Conservation (phyloP, 202 grass and related monocot species). For the Tripidium arundinaceum region DNA sequence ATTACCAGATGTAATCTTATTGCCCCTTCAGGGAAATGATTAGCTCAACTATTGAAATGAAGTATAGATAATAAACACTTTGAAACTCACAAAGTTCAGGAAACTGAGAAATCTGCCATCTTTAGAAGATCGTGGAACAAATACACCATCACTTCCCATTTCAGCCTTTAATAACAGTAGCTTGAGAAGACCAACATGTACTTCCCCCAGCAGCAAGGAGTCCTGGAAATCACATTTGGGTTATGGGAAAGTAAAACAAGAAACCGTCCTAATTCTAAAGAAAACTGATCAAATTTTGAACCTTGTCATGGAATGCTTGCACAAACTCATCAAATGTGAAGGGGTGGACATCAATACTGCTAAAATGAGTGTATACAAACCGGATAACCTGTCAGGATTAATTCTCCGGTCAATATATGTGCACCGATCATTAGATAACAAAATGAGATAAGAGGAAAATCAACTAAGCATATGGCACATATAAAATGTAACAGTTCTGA, state of each 20-base stretch:
- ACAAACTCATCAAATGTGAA: constrained; percentile 95
- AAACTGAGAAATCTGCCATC: constrained; percentile 76
- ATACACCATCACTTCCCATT: constrained; percentile 37
- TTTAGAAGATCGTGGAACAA: constrained; percentile 70
- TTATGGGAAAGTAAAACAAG: constrained; percentile 10
- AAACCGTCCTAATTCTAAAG: constrained; percentile 3
- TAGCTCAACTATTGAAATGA: constrained; percentile 18
- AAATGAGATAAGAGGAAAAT: constrained; percentile 5
- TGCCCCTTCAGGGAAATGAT: constrained; percentile 21
- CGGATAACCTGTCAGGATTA: constrained; percentile 58
- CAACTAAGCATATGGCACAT: neutral
- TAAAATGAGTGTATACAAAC: constrained; percentile 67
- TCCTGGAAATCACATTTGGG: constrained; percentile 48
- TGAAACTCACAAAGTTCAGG: constrained; percentile 88
- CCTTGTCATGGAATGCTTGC: constrained; percentile 97
- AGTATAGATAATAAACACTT: constrained; percentile 11
- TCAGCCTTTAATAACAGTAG: constrained; percentile 65
- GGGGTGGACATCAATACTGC: constrained; percentile 50
- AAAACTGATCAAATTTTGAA: constrained; percentile 16
- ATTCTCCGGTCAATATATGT: constrained; percentile 37
- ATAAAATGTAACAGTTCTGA: neutral
- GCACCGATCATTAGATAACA: neutral
- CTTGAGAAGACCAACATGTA: constrained; percentile 86
- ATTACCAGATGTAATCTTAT: neutral
- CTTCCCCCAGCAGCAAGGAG: constrained; percentile 71